Conservation (phyloP, 192 early-diverging fungal species). For the Funneliformis mosseae region DNA sequence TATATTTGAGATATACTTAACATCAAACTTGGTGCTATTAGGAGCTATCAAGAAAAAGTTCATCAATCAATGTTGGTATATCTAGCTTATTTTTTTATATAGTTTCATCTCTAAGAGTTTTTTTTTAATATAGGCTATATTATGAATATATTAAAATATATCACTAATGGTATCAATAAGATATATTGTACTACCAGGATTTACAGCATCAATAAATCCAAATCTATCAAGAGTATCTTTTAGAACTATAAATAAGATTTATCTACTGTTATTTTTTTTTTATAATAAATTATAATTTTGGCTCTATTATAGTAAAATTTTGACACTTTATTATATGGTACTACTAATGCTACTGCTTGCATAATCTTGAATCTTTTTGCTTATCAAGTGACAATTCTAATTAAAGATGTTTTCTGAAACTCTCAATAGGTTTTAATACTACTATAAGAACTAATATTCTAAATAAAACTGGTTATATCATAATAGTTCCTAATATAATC, state of each 20-base stretch:
- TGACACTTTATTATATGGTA: background rate
- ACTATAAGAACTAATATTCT: background rate
- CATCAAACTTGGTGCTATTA: no score
- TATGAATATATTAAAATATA: background rate
- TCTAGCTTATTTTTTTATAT: background rate
- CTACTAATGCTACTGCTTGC: slow-evolving; percentile 16
- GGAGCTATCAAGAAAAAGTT: no score
- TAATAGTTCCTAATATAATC: background rate
- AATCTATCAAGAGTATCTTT: slow-evolving; percentile 15
- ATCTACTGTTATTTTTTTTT: slow-evolving; percentile 8
- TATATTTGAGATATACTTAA: no score
- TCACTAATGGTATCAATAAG: background rate
- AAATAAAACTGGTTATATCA: background rate
- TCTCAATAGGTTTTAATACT: background rate
- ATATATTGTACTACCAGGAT: background rate
- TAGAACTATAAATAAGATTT: slow-evolving; percentile 8
- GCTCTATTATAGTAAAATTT: slow-evolving; percentile 18
- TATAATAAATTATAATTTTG: slow-evolving; percentile 20
- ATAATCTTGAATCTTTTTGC: background rate
- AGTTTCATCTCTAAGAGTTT: background rate
- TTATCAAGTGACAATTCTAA: slow-evolving; percentile 20
- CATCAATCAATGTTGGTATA: no score
- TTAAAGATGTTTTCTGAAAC: slow-evolving; percentile 9
- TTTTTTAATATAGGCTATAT: slow-evolving; percentile 1
- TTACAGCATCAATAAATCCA: background rate